These are phyloP conservation scores for Tetrapyrgos nigripes DNA, from an alignment of 1,284 basidiomycete species.

Conservation along the genomic window DNA sequence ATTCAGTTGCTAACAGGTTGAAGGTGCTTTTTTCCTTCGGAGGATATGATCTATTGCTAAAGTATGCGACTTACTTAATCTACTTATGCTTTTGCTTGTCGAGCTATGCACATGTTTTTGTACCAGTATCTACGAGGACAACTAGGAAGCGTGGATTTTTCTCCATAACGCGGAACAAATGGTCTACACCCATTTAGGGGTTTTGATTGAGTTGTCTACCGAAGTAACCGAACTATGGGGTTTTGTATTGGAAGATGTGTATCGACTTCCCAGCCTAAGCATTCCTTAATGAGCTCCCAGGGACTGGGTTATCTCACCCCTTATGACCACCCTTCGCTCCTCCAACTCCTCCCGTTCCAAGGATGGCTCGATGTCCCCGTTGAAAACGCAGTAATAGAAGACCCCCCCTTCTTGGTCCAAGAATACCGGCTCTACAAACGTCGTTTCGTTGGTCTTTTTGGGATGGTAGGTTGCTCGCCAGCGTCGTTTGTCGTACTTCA, in stretches of 20 bases:
- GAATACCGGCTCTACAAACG: slow-evolving; percentile 68
- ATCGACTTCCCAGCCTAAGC: background rate
- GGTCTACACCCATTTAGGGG: no score
- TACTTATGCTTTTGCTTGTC: no score
- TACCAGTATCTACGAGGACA: no score
- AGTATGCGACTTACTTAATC: background rate
- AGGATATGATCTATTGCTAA: background rate
- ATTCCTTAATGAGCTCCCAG: background rate
- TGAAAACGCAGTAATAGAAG: background rate
- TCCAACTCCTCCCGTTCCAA: slow-evolving; percentile 1
- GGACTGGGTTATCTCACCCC: background rate
- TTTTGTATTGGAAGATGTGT: no score
- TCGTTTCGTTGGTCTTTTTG: slow-evolving; percentile 68
- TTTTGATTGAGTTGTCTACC: no score
- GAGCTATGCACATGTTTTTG: no score
- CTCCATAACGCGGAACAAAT: no score
- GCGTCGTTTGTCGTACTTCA: background rate
- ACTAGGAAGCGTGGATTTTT: no score
- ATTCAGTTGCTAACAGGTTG: slow-evolving; percentile 52
- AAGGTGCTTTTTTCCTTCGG: slow-evolving; percentile 17
- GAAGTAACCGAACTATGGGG: no score
- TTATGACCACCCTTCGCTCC: background rate
- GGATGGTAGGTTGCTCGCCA: slow-evolving; percentile 52
- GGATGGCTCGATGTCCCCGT: background rate
- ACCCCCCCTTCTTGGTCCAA: background rate